Evolutionary conservation across 2,329 filamentous ascomycete genomes (phyloP), one percentile per base, ranked within the genome.

Genomic region (Fusarium beomiforme): DNA sequence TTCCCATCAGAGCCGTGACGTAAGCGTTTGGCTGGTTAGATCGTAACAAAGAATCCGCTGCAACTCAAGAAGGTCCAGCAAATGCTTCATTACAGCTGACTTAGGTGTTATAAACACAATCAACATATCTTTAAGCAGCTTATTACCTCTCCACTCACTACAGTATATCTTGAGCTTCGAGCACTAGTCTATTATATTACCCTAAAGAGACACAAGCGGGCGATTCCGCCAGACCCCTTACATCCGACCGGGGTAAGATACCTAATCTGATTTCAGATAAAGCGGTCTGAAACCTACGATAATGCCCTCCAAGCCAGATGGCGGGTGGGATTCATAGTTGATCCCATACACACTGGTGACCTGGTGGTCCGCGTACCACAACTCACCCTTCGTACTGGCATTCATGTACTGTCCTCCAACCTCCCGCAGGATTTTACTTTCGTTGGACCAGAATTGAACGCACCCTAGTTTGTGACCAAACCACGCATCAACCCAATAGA

Each of bases 271-370:
- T 17, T 14, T 12, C 42, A 44, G 9, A 13, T 17, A 29, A 3
- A 44, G 23, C 6, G 24, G 24, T 19, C 42, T 29, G 7, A 44
- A 44, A 8, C 42, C 11, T 17, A 44, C 24, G 6, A 44, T 24
- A 3, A 29, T 44, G 1, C 24, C 42, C 42, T 26, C 34, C 42
- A 26, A 44, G 6, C 42, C 42, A 5, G 42, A 44, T 0, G 24
- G 42, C 2, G 17, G 10, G 13, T 26, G 2, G 1, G 0, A 3
- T 13, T 29, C 42, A 12, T 44, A 44, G 11, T 26, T 44, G 1
- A n/a, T 1, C 42, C 42, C 24, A 7, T 29, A 44, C 8, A 29
- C 24, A n/a, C 42, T 29, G 7, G 17, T 44, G 23, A 44, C 42
- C 11, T 44, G 42, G 10, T 13, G 23, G 26, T 44, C 42, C 9